Base-by-base conservation (phyloP, 345 rosid species). In the Moringa oleifera region DNA sequence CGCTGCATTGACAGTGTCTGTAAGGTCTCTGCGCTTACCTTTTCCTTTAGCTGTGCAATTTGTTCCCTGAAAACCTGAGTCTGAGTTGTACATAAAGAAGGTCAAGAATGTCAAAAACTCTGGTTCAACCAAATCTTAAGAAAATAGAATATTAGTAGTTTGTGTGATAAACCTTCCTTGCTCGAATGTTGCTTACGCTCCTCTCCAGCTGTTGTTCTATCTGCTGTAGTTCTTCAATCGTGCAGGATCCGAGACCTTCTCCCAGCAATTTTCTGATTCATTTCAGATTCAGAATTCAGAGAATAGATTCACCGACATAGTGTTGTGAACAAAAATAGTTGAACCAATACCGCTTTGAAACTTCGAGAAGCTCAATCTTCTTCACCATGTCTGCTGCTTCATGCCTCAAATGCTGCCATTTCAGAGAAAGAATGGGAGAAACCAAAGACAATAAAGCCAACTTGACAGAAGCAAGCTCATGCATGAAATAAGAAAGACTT, bases 321-420 rank as follows among this genome's bases (percentile, higher is more conserved):
- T n/a, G n/a, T n/a, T n/a, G n/a, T n/a, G n/a, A n/a, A n/a, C n/a
- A n/a, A n/a, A n/a, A n/a, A n/a, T n/a, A 8, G 33, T 8, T 28
- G 33, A 28, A 28, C 33, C 33, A 28, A 28, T 28, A 74, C 97
- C 93, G 79, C 78, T 79, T 88, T 12, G 94, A 80, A 54, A 63
- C 78, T 73, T 90, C 97, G 55, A 90, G 96, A 63, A 61, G 65
- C 80, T 90, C 96, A 55, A 90, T 88, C 79, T 79, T 90, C 81
- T 86, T 84, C 82, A 71, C 45, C 95, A 94, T 79, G 65, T 49
- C 67, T 57, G 80, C 80, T 68, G 89, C 83, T 76, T 94, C 99
- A 23, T 55, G 64, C 85, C 85, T 90, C 82, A 90, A 67, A 66
- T 74, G 81, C 96, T 94, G 96, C 54, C 57, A 69, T 71, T 70